Evolutionary conservation across 306 rosid genomes (phyloP), one percentile per base, ranked within the genome.

Genomic region (Heteromeles arbutifolia): DNA sequence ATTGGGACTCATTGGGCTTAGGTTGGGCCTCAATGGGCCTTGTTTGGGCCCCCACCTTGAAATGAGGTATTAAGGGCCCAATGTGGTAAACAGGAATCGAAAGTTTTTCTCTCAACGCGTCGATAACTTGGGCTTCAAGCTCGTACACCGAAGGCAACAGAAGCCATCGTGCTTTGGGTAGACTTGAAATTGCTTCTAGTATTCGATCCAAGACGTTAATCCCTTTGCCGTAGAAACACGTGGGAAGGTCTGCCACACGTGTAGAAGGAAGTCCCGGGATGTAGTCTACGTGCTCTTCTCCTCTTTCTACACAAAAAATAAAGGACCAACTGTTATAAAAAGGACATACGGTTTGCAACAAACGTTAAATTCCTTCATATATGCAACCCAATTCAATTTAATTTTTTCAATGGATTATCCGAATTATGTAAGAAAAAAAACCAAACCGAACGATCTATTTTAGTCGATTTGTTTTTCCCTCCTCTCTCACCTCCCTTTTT

Each of bases 31-130:
- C 32, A 52, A n/a, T 67, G 63, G 59, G 68, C 39, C n/a, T 6
- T 22, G 45, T 52, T n/a, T 72, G 34, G 79, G 50, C 44, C 56
- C 28, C 78, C 8, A 72, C 10, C 29, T 13, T 57, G 53, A 53
- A 74, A 62, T 78, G 77, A 19, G 90, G 86, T 57, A 84, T 84
- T 39, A 53, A 70, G 24, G 90, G 90, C 41, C 90, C 90, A 77
- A 86, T 50, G 2, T 80, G 43, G 69, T 84, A 83, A 50, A 88
- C 26, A 8, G 86, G 85, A 3, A 79, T 50, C 1, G 72, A 43
- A 8, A 81, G 18, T 1, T 28, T 66, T 6, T 66, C 43, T 75
- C 45, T 82, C 3, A 84, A 50, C 65, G 67, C 84, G 22, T 86
- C 81, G 8, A 84, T 58, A 17, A 19, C 90, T 24, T 74, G 57